A percentile compares a stretch with the other conserved stretches of the same genome.
phyloP scores from a whole-genome alignment of 2,329 filamentous ascomycete species.

The Calonectria pseudoreteaudii region DNA sequence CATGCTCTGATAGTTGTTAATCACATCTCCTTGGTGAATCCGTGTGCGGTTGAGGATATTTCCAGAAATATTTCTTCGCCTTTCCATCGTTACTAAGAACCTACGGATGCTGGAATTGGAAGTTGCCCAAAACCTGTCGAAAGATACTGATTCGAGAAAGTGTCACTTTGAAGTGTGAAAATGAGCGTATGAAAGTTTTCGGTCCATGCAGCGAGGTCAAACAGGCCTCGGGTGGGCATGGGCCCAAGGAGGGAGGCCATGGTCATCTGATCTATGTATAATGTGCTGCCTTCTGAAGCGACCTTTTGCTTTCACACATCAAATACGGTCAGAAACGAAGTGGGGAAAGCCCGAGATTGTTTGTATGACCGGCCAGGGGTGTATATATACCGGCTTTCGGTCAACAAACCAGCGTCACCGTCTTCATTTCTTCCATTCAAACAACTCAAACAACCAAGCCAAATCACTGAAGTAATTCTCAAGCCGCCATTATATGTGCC shows the following conservation, averaged over 20 bases:
- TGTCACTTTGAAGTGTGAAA: too few relatives aligned
- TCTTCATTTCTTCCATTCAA: background rate
- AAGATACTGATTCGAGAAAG: too few relatives aligned
- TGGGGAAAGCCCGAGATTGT: background rate
- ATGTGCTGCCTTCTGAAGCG: too few relatives aligned
- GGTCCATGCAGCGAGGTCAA: too few relatives aligned
- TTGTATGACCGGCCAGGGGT: background rate
- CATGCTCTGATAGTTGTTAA: background rate
- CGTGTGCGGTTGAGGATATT: background rate
- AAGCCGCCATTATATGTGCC: background rate
- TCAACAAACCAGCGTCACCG: background rate
- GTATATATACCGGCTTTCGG: background rate
- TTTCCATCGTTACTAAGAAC: background rate
- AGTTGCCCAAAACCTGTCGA: too few relatives aligned
- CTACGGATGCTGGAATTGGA: too few relatives aligned
- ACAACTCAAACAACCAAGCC: background rate
- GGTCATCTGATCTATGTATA: too few relatives aligned
- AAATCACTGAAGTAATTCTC: background rate
- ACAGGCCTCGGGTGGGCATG: too few relatives aligned
- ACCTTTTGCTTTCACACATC: too few relatives aligned
- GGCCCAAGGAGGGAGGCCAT: too few relatives aligned
- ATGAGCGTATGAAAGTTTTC: too few relatives aligned
- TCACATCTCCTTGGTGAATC: background rate
- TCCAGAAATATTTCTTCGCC: background rate
- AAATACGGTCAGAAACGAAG: too few relatives aligned